A percentile compares a stretch with the other conserved stretches of the same genome.
Evolutionary conservation across 2,329 filamentous ascomycete species (phyloP).

Genomic region (Zarea fungicola): DNA sequence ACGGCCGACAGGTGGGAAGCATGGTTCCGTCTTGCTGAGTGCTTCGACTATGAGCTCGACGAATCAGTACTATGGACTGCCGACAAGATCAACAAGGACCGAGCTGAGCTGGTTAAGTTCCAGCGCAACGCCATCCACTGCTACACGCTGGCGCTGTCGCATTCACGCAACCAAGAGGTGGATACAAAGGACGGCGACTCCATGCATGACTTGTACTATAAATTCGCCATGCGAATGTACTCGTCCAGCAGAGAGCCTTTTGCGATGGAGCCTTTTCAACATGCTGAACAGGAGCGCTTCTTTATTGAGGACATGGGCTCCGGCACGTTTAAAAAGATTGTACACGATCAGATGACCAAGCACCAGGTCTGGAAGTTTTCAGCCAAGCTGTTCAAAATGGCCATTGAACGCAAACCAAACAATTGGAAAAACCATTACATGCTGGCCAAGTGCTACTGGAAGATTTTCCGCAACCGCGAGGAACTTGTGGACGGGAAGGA

Average conservation of each 20-base stretch:
- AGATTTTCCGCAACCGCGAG: conserved; percentile 51
- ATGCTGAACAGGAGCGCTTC: conserved; percentile 52
- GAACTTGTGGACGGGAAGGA: conserved; percentile 42
- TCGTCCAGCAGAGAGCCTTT: conserved; percentile 58
- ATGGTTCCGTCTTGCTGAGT: conserved; percentile 84
- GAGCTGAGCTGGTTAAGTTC: conserved; percentile 65
- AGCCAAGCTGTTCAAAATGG: conserved; percentile 50
- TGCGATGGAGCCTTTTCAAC: conserved; percentile 56
- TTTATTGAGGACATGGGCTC: conserved; percentile 47
- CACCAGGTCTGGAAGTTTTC: conserved; percentile 60
- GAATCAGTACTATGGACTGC: conserved; percentile 84
- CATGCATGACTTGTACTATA: conserved; percentile 54
- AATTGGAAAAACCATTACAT: conserved; percentile 59
- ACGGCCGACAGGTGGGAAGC: conserved; percentile 80
- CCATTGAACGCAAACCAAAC: conserved; percentile 47
- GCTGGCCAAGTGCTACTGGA: conserved; percentile 59
- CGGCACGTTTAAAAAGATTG: conserved; percentile 46
- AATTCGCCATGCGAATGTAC: conserved; percentile 57
- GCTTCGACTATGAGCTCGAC: conserved; percentile 81
- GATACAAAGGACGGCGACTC: conserved; percentile 45
- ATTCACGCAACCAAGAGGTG: conserved; percentile 43
- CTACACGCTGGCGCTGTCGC: conserved; percentile 57
- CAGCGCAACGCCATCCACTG: conserved; percentile 82
- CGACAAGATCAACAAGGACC: conserved; percentile 84
- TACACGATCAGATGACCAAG: conserved; percentile 52